Evolutionary conservation across 2,329 filamentous ascomycete genomes (phyloP), one percentile per base, ranked within the genome.

Genomic region (Parascedosporium putredinis): DNA sequence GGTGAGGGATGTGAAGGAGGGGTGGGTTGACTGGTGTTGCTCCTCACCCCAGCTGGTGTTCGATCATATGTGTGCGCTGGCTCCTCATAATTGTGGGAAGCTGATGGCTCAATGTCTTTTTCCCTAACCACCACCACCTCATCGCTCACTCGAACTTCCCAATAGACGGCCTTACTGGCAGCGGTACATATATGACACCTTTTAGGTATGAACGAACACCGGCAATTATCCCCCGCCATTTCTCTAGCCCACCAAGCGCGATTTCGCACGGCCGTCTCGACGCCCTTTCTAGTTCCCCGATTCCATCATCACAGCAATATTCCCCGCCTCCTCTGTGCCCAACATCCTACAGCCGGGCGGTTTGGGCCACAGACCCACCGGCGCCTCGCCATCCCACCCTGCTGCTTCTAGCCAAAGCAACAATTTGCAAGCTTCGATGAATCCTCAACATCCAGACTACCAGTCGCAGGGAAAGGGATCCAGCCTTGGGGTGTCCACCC

Each of bases 381-480:
- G n/a, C 16, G 23, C 54, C 46, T 60, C 73, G 54, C 65, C 66
- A 47, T 60, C 68, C 54, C 72, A 69, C 59, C 67, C 70, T 18
- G 71, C 47, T 31, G 24, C 24, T n/a, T 31, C 47, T 23, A 27
- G n/a, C 14, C 47, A 29, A 14, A 27, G 16, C 40, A 25, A 25
- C 24, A 29, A 45, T 45, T 27, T 45, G 4, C 48, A 45, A 25
- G 42, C 25, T 25, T 36, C 40, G 29, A 50, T 50, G 48, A 45
- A 44, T 45, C 31, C 40, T 45, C 63, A 64, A 52, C 62, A 61
- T 51, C 56, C 56, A 45, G 79, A 81, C 53, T 82, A 81, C 60
- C 72, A 76, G 42, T 75, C 80, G 23, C 79, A 84, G 40, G 78
- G 81, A 45, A 83, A 85, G 61, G 78, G 84, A 20, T 76, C 81